Percentiles rank a stretch among this genome's conserved stretches.
phyloP scores from a whole-genome alignment of 306 rosid species.

The Rosa persica region DNA sequence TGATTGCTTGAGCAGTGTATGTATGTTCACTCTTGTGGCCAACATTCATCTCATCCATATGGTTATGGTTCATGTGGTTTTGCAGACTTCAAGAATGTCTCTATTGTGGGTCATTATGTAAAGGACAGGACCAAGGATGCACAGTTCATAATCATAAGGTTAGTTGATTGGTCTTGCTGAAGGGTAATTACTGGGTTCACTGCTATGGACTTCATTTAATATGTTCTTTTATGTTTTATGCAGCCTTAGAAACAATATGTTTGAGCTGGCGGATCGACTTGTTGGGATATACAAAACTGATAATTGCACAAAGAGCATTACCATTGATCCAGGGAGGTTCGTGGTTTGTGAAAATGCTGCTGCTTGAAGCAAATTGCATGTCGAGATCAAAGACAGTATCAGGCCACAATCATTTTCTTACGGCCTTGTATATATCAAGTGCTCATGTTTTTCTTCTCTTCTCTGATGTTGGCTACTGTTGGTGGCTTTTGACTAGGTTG shows the following conservation, averaged over 20 bases:
- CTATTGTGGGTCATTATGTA: slow-evolving; percentile 89
- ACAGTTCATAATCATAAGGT: slow-evolving; percentile 88
- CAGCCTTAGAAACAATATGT: slow-evolving; percentile 97
- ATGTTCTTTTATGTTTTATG: slow-evolving; percentile 20
- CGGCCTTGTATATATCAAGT: not conserved
- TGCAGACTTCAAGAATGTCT: slow-evolving; percentile 91
- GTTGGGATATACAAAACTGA: slow-evolving; percentile 94
- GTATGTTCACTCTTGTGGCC: not conserved
- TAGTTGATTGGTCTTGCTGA: slow-evolving; percentile 13
- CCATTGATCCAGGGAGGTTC: slow-evolving; percentile 78
- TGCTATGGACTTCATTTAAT: not conserved
- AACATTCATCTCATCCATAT: slow-evolving; percentile 19
- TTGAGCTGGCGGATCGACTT: slow-evolving; percentile 91
- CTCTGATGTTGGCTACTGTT: not conserved
- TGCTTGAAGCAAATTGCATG: slow-evolving; percentile 38
- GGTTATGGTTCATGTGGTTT: slow-evolving; percentile 26
- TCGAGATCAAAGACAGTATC: not conserved
- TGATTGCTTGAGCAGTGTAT: slow-evolving; percentile 1
- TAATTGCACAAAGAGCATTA: slow-evolving; percentile 93
- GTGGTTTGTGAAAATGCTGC: slow-evolving; percentile 66
- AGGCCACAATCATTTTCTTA: not conserved
- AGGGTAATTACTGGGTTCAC: slow-evolving; percentile 2
- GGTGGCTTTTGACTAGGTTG: not conserved
- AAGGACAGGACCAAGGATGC: slow-evolving; percentile 95
- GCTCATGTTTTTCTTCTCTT: not conserved